These are phyloP conservation scores for Nephelium lappaceum DNA, from an alignment of 345 rosid species.

Conservation along the genomic window DNA sequence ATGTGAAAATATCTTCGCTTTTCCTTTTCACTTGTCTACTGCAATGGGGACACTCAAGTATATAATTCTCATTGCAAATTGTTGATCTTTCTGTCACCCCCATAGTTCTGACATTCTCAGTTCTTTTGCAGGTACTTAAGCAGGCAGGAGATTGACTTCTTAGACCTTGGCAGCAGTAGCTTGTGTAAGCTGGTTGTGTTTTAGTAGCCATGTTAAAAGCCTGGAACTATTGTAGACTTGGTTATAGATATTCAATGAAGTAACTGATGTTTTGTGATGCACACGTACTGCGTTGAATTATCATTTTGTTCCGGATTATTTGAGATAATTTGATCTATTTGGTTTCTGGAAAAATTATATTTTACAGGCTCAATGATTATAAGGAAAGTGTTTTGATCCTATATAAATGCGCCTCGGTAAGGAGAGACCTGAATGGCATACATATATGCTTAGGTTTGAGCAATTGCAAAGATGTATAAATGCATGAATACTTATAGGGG, in stretches of 20 bases:
- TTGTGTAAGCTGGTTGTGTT: slow-evolving; percentile 23
- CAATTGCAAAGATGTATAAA: background rate
- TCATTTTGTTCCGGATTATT: background rate
- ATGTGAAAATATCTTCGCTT: background rate
- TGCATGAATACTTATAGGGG: background rate
- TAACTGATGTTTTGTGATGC: background rate
- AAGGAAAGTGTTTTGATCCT: background rate
- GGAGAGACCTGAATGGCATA: too few species aligned
- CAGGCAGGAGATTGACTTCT: slow-evolving; percentile 30
- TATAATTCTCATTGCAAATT: background rate
- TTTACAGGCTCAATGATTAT: background rate
- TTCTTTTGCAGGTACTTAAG: slow-evolving; percentile 27
- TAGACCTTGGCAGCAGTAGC: slow-evolving; percentile 21
- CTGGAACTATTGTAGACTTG: slow-evolving; percentile 4
- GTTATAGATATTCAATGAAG: slow-evolving; percentile 8
- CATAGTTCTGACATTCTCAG: background rate
- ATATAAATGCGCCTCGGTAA: background rate
- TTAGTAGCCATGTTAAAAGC: slow-evolving; percentile 16
- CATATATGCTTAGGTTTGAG: background rate
- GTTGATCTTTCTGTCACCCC: background rate
- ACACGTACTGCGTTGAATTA: background rate
- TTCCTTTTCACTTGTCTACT: background rate
- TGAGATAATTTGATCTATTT: slow-evolving; percentile 5
- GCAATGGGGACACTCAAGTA: background rate
- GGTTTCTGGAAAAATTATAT: background rate